Base-by-base conservation (phyloP, 2,329 filamentous ascomycete genomes). In the Arthrobotrys pseudoclavata region DNA sequence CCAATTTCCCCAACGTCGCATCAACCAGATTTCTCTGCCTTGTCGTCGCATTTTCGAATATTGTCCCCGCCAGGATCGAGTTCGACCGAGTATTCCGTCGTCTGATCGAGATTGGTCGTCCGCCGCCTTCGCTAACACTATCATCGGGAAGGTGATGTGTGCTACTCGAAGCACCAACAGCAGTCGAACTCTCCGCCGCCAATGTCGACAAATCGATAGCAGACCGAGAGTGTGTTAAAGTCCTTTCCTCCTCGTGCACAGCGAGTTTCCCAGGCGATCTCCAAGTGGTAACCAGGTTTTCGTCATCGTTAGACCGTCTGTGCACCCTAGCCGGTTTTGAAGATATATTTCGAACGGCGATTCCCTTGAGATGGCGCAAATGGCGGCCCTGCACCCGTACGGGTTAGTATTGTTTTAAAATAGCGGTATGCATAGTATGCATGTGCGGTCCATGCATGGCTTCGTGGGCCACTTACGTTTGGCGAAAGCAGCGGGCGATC, bases 1-100 rank as follows among this genome's bases (percentile, higher is more conserved):
- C 88, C 87, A 91, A 87, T 53, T 88, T 85, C 68, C 85, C 86
- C 37, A 84, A 85, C 0, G 86, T 86, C 31, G 89, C 87, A 80
- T 88, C 86, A 81, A 90, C 88, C 69, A 91, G 83, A 79, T 87
- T 88, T 79, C 86, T 85, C 84, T 91, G 89, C 79, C 89, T 84
- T 13, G 84, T 84, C 76, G 86, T 84, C 1, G 88, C 87, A 76
- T 86, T 88, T 37, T 81, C 80, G 29, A 63, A 79, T 62, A 57
- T 79, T 52, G 68, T 72, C 24, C 61, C 66, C 26, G 52, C 76
- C 64, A 52, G 68, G 55, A 78, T 71, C 68, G 69, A 72, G 47
- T 78, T 72, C 15, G 68, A 69, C 9, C 75, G 68, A 13, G 75
- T 78, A 26, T 66, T 78, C 61, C 75, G 48, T 34, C 75, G 67